These are phyloP conservation scores for Phylloporus arenicola DNA, from an alignment of 768 basidiomycete species.

Conservation along the genomic window DNA sequence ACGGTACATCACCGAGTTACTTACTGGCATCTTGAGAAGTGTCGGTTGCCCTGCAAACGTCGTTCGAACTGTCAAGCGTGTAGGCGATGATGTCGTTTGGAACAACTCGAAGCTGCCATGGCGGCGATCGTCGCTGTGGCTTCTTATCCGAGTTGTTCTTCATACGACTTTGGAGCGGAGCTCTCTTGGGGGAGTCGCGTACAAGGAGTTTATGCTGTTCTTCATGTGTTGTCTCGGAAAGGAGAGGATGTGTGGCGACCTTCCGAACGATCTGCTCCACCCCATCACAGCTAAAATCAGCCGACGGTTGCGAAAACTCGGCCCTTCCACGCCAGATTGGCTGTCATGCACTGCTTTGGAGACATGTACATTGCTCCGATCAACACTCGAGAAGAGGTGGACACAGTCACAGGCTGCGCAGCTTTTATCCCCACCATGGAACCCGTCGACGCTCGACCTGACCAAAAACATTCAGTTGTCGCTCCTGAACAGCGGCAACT, in stretches of 20 bases:
- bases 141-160: constrained; percentile 41
- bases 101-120: constrained; percentile 36
- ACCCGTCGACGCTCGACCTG: constrained; percentile 25
- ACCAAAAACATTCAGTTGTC: constrained; percentile 31
- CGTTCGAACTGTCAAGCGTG: constrained; percentile 35
- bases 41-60: constrained; percentile 29
- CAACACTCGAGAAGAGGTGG: constrained; percentile 34
- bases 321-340: constrained; percentile 11
- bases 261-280: constrained; percentile 33
- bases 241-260: background rate
- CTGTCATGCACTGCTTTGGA: constrained; percentile 5
- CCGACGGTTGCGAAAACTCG: constrained; percentile 35
- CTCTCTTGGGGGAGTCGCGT: constrained; percentile 9
- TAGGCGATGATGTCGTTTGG: constrained; percentile 46
- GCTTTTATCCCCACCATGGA: constrained; percentile 27
- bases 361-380: constrained; percentile 15
- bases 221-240: constrained; percentile 20
- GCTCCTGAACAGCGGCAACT: constrained; percentile 25
- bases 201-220: constrained; percentile 34
- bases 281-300: constrained; percentile 35
- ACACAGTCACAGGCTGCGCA: constrained; percentile 24
- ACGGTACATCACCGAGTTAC: constrained; percentile 47
- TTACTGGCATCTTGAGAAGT: constrained; percentile 43
- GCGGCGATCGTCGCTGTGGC: constrained; percentile 49
- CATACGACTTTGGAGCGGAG: constrained; percentile 33